Base-by-base conservation (phyloP, 2,329 filamentous ascomycete species). In the Whalleya microplaca region DNA sequence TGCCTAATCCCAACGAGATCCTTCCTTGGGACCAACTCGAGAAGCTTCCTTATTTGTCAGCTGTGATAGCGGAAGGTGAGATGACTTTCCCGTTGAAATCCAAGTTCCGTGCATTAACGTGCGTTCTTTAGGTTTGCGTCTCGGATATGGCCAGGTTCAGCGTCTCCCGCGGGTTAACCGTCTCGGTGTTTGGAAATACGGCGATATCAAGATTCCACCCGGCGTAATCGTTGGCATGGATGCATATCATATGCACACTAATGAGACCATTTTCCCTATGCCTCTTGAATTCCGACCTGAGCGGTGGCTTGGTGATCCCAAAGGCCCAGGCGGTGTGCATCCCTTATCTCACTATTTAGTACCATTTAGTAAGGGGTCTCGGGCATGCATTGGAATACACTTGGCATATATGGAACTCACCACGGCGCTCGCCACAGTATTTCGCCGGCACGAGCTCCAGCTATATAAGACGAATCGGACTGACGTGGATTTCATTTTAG, bases 391-490 rank as follows among this genome's bases (percentile, higher is more conserved):
- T 2, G 75, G 73, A 0, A 64, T 66, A 32, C 63, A 75, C 21
- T 46, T 77, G 3, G 74, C 67, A 0, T 50, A 65, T 6, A 46
- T 72, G 5, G 69, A 76, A 56, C 53, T 74, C 4, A 74, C 73
- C 51, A 72, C 75, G 61, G 55, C 68, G 12, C 62, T 74, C 1
- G 72, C 80, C 0, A 82, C 78, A n/a, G 53, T 83, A 19, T 75
- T 82, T 55, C n/a, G n/a, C n/a, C n/a, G n/a, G n/a, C n/a, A n/a
- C n/a, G n/a, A n/a, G n/a, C n/a, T n/a, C n/a, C n/a, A n/a, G n/a
- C n/a, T n/a, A n/a, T n/a, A n/a, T n/a, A n/a, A n/a, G n/a, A n/a
- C n/a, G n/a, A n/a, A n/a, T n/a, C n/a, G n/a, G n/a, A n/a, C n/a
- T n/a, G n/a, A n/a, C n/a, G n/a, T n/a, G n/a, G n/a, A n/a, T n/a